These are phyloP conservation scores for Fusarium veterinarium DNA, from an alignment of 2,329 filamentous ascomycete genomes.

Conservation along the genomic window DNA sequence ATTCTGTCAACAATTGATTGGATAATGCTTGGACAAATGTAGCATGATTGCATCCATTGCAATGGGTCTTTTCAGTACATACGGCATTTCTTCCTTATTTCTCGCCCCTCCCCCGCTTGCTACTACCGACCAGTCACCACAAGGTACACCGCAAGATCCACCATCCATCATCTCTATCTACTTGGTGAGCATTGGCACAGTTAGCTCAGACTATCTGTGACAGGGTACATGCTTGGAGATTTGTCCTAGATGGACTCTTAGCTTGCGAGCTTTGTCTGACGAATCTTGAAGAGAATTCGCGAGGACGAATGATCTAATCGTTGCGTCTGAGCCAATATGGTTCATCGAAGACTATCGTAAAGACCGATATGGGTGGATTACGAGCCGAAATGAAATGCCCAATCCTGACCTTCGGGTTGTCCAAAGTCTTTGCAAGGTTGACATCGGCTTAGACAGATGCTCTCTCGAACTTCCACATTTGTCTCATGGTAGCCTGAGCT, in stretches of 20 bases:
- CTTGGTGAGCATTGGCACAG: constrained; percentile 13
- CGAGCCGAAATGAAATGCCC: neutral
- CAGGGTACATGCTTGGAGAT: constrained; percentile 21
- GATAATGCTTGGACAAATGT: constrained; percentile 11
- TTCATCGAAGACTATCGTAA: neutral
- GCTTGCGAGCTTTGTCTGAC: neutral
- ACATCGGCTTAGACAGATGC: neutral
- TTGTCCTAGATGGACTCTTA: constrained; percentile 5
- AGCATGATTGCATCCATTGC: constrained; percentile 31
- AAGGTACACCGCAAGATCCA: constrained; percentile 32
- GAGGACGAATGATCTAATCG: neutral
- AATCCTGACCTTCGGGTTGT: neutral
- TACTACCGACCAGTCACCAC: constrained; percentile 26
- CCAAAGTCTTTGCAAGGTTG: neutral
- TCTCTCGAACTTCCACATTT: constrained; percentile 7
- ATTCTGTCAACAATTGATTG: constrained; percentile 15
- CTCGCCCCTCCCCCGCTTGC: constrained; percentile 39
- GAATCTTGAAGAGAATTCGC: neutral
- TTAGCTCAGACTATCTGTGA: constrained; percentile 24
- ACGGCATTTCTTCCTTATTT: constrained; percentile 22
- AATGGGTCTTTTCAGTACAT: constrained; percentile 7
- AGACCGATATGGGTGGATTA: neutral
- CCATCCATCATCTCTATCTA: constrained; percentile 29
- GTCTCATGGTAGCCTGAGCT: constrained; percentile 13
- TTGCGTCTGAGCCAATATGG: neutral